Conservation (phyloP, 2,329 filamentous ascomycete species). For the Venturia pyrina region DNA sequence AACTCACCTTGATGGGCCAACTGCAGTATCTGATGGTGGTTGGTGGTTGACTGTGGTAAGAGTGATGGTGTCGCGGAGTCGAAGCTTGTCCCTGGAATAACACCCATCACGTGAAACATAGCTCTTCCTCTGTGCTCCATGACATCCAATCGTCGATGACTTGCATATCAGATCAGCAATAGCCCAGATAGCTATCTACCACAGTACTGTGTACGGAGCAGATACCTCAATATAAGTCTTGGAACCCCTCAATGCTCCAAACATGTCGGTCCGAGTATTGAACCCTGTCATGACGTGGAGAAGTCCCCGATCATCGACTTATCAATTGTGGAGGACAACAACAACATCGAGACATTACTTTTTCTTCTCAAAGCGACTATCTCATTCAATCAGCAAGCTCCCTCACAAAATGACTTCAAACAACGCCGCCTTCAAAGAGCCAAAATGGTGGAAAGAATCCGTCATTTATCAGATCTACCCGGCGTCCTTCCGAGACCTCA, state of each 20-base stretch:
- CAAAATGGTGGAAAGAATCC: conserved; percentile 29
- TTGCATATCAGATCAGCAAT: not conserved
- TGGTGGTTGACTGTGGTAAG: not conserved
- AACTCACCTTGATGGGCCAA: too few relatives aligned
- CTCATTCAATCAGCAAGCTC: not conserved
- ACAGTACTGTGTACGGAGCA: too few relatives aligned
- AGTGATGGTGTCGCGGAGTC: not conserved
- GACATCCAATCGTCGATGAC: not conserved
- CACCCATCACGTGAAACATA: not conserved
- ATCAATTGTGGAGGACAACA: not conserved
- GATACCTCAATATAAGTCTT: not conserved
- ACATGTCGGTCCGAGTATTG: not conserved
- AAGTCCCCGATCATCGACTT: not conserved
- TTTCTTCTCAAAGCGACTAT: not conserved
- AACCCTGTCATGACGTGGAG: not conserved
- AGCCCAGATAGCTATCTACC: not conserved
- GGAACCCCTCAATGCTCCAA: not conserved
- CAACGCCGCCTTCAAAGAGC: conserved; percentile 4
- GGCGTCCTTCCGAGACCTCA: conserved; percentile 48
- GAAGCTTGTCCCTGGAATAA: not conserved
- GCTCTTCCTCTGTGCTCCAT: not conserved
- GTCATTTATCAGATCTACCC: conserved; percentile 41
- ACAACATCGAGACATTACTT: not conserved
- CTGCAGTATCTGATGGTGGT: not conserved
- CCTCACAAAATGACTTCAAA: not conserved